Evolutionary conservation across 495 filamentous ascomycete species (phyloP), one percentile per base, ranked within the genome.

Genomic region (Penicillium lagena): DNA sequence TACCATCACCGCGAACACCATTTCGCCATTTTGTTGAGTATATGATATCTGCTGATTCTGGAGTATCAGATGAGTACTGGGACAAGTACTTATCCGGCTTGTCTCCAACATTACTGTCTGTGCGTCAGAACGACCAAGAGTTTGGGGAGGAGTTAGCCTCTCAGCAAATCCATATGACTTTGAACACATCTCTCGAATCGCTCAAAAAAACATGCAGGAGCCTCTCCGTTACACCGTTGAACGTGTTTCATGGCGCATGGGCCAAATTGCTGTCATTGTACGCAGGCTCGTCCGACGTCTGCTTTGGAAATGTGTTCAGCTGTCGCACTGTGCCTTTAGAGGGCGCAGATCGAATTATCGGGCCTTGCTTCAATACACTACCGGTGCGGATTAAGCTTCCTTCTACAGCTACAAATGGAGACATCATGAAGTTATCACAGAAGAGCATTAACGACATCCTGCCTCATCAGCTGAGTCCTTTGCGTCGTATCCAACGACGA

Each of bases 311-410:
- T 50, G 81, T 93, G 7, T 76, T 88, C 42, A 87, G 77, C 52
- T 89, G 88, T 1, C 78, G 88, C 30, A 81, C 79, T 0, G 52
- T 85, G 9, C 63, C 81, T 3, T 55, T 89, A 7, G 71, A 85
- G 12, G 72, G 71, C 2, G 71, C 88, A 14, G 79, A 88, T 30
- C 64, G 70, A 7, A 77, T 91, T 7, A 77, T 91, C 15, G 86
- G 83, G 2, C 88, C 88, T 3, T 90, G 86, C 58, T 91, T 94
- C 69, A 93, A 91, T 54, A 91, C 89, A 0, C 64, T 93, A 14
- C 86, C 89, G 3, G 56, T 88, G 10, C 71, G 87, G 27, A 59
- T 85, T 41, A 57, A 77, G 28, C 40, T 83, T n/a, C 55, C 64
- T 4, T 46, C 41, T 9, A 43, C 36, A 15, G 56, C 39, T 45